A percentile compares a stretch with the other conserved stretches of the same genome.
Evolutionary conservation across 179 eudicot species (phyloP).

Genomic region (Actinidia arguta): DNA sequence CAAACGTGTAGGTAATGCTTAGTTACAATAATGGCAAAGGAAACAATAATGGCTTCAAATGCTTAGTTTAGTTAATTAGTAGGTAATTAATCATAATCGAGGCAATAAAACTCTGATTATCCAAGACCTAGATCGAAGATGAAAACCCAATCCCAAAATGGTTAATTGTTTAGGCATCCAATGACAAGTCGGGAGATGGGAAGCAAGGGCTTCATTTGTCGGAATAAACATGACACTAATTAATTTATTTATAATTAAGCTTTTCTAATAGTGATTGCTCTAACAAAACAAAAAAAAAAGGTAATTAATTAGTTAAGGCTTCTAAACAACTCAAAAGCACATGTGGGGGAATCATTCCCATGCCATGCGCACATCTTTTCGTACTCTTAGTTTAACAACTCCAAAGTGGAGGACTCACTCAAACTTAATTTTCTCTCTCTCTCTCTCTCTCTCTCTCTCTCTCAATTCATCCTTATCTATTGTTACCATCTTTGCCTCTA

Average conservation of each 20-base stretch:
- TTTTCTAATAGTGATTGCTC: neutral
- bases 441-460: too few species aligned
- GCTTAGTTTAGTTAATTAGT: too few species aligned
- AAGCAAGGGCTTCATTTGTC: slow-evolving; percentile 36
- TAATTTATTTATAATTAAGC: neutral
- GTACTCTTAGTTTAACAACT: neutral
- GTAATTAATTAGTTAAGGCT: neutral
- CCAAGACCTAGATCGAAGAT: neutral
- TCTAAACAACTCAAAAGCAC: slow-evolving; percentile 28
- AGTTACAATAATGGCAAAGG: neutral
- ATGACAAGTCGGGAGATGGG: slow-evolving; percentile 35
- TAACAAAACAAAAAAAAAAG: neutral
- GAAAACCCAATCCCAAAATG: slow-evolving; percentile 16
- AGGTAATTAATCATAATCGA: neutral
- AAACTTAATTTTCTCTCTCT: neutral
- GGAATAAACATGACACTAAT: slow-evolving; percentile 40
- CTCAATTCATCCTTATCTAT: too few species aligned
- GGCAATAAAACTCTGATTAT: slow-evolving; percentile 7
- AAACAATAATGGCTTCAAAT: too few species aligned
- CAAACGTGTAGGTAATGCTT: neutral
- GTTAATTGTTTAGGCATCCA: neutral
- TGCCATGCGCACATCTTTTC: slow-evolving; percentile 29
- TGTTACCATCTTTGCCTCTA: slow-evolving; percentile 19
- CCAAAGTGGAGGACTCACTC: neutral
- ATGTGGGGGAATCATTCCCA: slow-evolving; percentile 24